Conservation (phyloP, 768 basidiomycete genomes). For the Dictyophora rubrovolvata region DNA sequence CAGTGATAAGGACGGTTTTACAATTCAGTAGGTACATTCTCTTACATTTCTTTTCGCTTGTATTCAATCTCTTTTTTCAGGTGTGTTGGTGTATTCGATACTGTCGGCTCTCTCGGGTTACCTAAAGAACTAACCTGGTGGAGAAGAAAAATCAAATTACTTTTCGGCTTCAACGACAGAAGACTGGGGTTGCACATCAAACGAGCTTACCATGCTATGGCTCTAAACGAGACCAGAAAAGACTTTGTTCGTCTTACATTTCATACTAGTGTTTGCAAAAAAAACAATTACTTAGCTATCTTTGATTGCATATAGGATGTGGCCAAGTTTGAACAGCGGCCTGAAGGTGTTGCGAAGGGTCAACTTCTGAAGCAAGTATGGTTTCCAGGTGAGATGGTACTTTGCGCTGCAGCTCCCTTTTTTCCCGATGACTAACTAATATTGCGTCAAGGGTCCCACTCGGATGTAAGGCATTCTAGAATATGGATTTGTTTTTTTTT, state of each 20-base stretch:
- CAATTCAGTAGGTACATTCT: constrained; percentile 42
- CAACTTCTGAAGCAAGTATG: constrained; percentile 64
- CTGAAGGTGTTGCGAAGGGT: constrained; percentile 37
- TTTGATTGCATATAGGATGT: neutral
- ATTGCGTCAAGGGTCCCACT: constrained; percentile 17
- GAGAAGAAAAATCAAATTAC: constrained; percentile 32
- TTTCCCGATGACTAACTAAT: neutral
- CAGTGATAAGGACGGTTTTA: constrained; percentile 38
- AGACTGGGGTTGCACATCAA: constrained; percentile 53
- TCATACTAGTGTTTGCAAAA: no score
- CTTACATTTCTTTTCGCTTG: no score
- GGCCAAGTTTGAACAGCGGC: constrained; percentile 53
- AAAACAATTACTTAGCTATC: no score
- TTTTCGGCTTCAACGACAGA: constrained; percentile 55
- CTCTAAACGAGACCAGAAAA: constrained; percentile 52
- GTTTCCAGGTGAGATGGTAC: constrained; percentile 45
- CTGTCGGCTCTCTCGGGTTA: constrained; percentile 62
- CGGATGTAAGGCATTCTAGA: constrained; percentile 17
- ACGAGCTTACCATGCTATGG: constrained; percentile 58
- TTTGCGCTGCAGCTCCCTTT: neutral
- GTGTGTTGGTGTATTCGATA: constrained; percentile 68
- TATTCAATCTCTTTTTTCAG: constrained; percentile 20
- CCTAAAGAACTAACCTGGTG: constrained; percentile 51
- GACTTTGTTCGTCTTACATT: constrained; percentile 61
- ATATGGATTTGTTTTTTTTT: no score